Evolutionary conservation across 805 yeast species (phyloP), one percentile per base, ranked within the genome.

Genomic region (Starmerella kuoi): DNA sequence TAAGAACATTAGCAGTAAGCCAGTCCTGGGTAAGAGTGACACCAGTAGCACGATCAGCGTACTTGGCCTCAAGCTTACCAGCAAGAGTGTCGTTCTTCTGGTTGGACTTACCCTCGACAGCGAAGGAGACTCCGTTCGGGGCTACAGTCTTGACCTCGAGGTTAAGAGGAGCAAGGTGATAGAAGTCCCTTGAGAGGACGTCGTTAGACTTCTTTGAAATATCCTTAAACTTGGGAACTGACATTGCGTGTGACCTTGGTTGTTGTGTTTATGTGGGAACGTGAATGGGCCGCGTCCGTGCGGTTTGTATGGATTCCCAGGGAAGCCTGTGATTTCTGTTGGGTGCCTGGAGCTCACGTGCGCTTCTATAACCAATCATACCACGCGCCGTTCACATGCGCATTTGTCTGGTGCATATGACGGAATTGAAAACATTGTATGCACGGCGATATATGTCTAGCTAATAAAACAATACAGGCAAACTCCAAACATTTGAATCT

Each of bases 1-100:
- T 80, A 62, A 91, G 71, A 52, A 80, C 74, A 67, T 88, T 88
- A 65, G 93, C 79, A 57, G 94, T 84, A 70, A 87, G 79, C 95
- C 97, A 87, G 62, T 95, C 95, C 73, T 91, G 97, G 55, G 95
- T 86, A 61, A 91, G 70, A 52, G 95, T 77, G 60, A 91, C 72
- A 52, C 96, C 96, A 49, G 91, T 71, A 50, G 86, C 73, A 73
- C 85, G 85, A 76, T 91, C 98, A 49, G 82, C 68, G 73, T 79
- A 83, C 72, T 83, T 85, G 58, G 93, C 82, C 68, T 91, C 97
- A 46, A 91, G 69, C 60, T 80, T 76, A 55, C 94, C 94, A 50
- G 87, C 77, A 55, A 91, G 76, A 56, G 93, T 69, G 61, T 81
- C 78, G 61, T 77, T 83, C 68, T 76, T 76, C 58, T 76, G 73